Percentiles rank a stretch among this genome's conserved stretches.
Conservation (phyloP, 2,329 filamentous ascomycete species). For the Sordariomycetes sp. region DNA sequence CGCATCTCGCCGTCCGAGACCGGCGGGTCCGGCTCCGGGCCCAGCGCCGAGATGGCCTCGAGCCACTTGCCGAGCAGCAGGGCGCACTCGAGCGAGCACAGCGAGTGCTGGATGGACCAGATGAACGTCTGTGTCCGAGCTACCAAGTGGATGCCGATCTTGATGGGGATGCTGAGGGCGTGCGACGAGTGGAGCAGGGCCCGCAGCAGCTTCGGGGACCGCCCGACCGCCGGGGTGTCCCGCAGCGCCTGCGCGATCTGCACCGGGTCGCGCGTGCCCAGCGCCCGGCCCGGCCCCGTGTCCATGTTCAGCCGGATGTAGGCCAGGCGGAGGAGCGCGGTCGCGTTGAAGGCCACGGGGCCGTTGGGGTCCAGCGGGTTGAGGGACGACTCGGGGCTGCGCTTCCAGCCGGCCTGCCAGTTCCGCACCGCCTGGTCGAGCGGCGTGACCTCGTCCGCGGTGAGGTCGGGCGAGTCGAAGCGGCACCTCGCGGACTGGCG, state of each 20-base stretch:
- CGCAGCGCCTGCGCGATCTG: constrained; percentile 28
- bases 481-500: no score
- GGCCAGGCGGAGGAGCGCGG: constrained; percentile 46
- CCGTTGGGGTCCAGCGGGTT: constrained; percentile 29
- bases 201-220: constrained; percentile 33
- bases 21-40: no score
- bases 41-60: background rate
- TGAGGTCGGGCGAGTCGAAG: no score
- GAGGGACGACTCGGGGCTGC: background rate
- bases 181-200: constrained; percentile 42
- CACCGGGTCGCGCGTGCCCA: constrained; percentile 26
- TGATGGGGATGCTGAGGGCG: constrained; percentile 40
- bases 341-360: constrained; percentile 55
- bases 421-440: background rate
- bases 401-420: background rate
- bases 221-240: constrained; percentile 17
- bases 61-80: constrained; percentile 32
- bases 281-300: no score
- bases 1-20: no score
- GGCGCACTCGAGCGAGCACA: constrained; percentile 42
- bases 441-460: no score
- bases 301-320: constrained; percentile 42
- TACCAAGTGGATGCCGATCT: constrained; percentile 40
- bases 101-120: constrained; percentile 43
- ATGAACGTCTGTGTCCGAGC: constrained; percentile 40